These are phyloP conservation scores for Clarireedia hainanense DNA, from an alignment of 2,329 filamentous ascomycete species.

Conservation along the genomic window DNA sequence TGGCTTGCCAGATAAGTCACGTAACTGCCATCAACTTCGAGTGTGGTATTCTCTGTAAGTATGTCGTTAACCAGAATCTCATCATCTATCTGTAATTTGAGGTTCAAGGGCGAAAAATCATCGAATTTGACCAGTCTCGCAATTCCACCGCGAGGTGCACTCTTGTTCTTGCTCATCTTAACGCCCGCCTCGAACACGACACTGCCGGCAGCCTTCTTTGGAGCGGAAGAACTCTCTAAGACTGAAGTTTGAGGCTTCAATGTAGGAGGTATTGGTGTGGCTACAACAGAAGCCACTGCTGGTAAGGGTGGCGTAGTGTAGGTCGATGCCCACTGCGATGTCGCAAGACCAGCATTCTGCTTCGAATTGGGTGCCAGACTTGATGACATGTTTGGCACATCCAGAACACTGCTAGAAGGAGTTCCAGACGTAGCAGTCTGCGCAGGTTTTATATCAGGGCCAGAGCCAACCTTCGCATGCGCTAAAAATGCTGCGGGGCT, in stretches of 20 bases:
- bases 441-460: not conserved
- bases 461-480: not conserved
- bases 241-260: not conserved
- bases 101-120: not conserved
- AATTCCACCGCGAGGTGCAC: not conserved
- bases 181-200: not conserved
- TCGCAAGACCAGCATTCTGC: not conserved
- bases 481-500: not conserved
- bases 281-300: not conserved
- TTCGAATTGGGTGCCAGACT: not conserved
- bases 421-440: not conserved
- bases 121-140: not conserved
- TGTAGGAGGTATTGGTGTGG: not conserved
- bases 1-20: conserved; percentile 8
- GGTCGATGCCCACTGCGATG: not conserved
- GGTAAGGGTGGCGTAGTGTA: not conserved
- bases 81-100: not conserved
- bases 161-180: conserved; percentile 2
- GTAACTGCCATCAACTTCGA: not conserved
- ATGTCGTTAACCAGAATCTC: conserved; percentile 8
- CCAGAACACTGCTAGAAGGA: not conserved
- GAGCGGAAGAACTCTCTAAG: not conserved
- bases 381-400: not conserved
- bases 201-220: not conserved
- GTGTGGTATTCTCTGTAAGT: not conserved